phyloP scores from a whole-genome alignment of 2,329 filamentous ascomycete genomes.

The Eutypella sp. region DNA sequence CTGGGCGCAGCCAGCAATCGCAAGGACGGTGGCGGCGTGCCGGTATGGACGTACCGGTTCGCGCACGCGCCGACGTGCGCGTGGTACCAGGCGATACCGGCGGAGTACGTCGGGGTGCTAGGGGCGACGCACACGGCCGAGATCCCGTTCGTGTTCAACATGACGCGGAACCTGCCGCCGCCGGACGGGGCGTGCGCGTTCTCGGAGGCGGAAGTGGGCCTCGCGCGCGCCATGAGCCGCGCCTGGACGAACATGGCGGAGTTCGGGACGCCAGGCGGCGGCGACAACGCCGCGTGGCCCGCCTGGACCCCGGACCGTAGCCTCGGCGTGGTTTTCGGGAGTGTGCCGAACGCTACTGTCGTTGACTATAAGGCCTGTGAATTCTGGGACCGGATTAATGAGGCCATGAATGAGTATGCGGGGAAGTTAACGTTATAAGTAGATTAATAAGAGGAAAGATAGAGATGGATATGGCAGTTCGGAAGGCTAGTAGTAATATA shows the following conservation, averaged over 20 bases:
- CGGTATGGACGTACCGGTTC: constrained; percentile 20
- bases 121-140: constrained; percentile 23
- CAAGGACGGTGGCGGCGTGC: constrained; percentile 11
- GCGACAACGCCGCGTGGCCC: constrained; percentile 10
- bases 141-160: constrained; percentile 26
- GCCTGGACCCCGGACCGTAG: constrained; percentile 9
- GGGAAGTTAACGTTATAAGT: not conserved
- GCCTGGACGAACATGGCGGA: constrained; percentile 24
- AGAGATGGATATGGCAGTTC: too few relatives aligned
- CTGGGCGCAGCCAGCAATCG: not conserved
- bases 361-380: constrained; percentile 14
- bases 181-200: constrained; percentile 21
- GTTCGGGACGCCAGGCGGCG: constrained; percentile 12
- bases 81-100: constrained; percentile 15
- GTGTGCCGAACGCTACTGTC: constrained; percentile 6
- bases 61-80: constrained; percentile 17
- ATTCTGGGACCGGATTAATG: constrained; percentile 16
- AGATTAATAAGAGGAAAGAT: too few relatives aligned
- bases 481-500: too few relatives aligned
- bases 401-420: constrained; percentile 9
- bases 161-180: constrained; percentile 14
- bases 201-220: constrained; percentile 10
- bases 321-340: constrained; percentile 8
- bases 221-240: constrained; percentile 17
- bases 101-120: constrained; percentile 8